These are phyloP conservation scores for Cyclocybe aegerita DNA, from an alignment of 768 basidiomycete species.

Conservation along the genomic window DNA sequence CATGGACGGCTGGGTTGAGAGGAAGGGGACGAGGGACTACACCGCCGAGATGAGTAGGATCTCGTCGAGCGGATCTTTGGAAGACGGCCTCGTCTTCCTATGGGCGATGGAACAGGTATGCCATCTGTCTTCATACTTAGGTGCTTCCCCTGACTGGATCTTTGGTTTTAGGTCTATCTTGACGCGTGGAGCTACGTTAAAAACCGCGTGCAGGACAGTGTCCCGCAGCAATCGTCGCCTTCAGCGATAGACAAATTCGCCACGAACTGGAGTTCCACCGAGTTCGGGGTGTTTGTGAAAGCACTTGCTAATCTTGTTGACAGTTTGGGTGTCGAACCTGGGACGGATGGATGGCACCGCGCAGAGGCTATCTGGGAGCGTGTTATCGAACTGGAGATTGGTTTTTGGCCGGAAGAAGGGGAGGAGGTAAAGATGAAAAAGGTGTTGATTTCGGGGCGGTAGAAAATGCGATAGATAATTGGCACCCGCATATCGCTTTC, in stretches of 20 bases:
- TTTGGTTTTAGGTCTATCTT: conserved; percentile 54
- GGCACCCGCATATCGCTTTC: too few relatives aligned
- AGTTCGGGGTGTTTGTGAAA: conserved; percentile 54
- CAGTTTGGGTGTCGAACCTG: conserved; percentile 34
- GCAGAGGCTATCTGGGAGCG: conserved; percentile 56
- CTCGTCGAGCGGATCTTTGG: conserved; percentile 40
- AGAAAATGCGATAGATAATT: too few relatives aligned
- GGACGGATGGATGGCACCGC: conserved; percentile 30
- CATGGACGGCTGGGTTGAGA: conserved; percentile 47
- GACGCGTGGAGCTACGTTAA: conserved; percentile 64
- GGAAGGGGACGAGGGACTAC: conserved; percentile 66
- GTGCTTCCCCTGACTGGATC: neutral
- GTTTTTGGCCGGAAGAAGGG: conserved; percentile 55
- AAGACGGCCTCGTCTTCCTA: conserved; percentile 69
- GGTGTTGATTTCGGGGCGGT: too few relatives aligned
- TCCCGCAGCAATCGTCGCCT: conserved; percentile 7
- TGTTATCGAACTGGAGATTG: conserved; percentile 59
- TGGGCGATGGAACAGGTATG: conserved; percentile 80
- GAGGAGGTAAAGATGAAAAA: conserved; percentile 22
- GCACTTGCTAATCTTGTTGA: conserved; percentile 49
- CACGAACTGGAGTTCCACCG: conserved; percentile 59
- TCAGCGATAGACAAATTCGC: conserved; percentile 48
- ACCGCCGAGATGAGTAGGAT: conserved; percentile 69
- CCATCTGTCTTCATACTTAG: neutral
- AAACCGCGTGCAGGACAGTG: conserved; percentile 10